Conservation (phyloP, 2,329 filamentous ascomycete species). For the Arthrobotrys iridis region DNA sequence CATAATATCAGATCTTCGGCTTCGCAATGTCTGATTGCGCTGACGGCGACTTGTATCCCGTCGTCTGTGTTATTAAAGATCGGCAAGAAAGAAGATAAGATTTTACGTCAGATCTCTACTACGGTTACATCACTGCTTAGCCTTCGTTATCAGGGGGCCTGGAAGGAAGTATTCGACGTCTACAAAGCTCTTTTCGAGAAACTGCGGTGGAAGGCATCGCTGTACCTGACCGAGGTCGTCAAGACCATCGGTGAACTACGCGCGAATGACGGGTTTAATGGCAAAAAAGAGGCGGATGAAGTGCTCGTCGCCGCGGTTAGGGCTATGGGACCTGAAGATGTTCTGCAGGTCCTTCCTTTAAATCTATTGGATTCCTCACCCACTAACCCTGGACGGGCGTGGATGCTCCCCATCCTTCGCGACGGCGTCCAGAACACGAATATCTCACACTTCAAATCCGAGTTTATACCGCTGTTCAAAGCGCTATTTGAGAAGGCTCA, state of each 20-base stretch:
- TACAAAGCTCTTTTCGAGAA: constrained; percentile 86
- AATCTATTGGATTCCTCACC: constrained; percentile 82
- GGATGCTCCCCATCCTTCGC: constrained; percentile 90
- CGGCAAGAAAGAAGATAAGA: constrained; percentile 91
- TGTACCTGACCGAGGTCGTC: constrained; percentile 78
- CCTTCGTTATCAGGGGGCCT: constrained; percentile 91
- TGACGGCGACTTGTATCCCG: constrained; percentile 89
- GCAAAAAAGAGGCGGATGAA: constrained; percentile 93
- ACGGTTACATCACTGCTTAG: constrained; percentile 78
- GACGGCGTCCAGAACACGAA: constrained; percentile 90
- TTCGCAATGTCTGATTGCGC: constrained; percentile 92
- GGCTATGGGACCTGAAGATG: constrained; percentile 87
- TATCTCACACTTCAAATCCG: constrained; percentile 82
- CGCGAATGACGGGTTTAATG: constrained; percentile 84
- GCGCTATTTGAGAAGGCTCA: constrained; percentile 76
- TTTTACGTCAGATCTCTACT: constrained; percentile 80
- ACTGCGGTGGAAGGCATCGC: constrained; percentile 83
- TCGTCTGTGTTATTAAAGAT: constrained; percentile 83
- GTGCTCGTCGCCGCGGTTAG: constrained; percentile 87
- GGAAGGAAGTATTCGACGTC: constrained; percentile 93
- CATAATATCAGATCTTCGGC: constrained; percentile 94
- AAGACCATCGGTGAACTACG: constrained; percentile 86
- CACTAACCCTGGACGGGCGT: constrained; percentile 85
- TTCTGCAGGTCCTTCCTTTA: constrained; percentile 82
- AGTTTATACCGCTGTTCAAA: constrained; percentile 90